These are phyloP conservation scores for Pichia sp. DNA, from an alignment of 1,139 yeast species.

Conservation along the genomic window DNA sequence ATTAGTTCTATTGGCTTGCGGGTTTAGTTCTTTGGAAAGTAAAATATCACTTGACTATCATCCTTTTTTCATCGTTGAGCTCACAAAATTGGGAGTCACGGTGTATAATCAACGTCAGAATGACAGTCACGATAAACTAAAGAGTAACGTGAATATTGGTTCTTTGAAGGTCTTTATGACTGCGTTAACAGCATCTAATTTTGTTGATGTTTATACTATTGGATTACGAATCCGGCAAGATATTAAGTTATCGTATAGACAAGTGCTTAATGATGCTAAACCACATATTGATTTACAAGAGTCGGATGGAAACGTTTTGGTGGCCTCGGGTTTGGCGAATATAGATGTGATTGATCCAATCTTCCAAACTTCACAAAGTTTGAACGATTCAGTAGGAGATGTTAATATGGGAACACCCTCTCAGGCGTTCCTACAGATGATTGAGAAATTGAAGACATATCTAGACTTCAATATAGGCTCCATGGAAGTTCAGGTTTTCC, in stretches of 20 bases:
- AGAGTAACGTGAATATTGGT: conserved; percentile 49
- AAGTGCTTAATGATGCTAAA: conserved; percentile 55
- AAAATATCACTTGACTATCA: conserved; percentile 79
- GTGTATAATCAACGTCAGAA: conserved; percentile 61
- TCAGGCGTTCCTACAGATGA: conserved; percentile 21
- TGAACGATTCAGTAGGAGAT: neutral
- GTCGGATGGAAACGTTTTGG: neutral
- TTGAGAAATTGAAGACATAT: conserved; percentile 44
- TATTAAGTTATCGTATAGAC: conserved; percentile 62
- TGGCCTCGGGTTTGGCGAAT: neutral
- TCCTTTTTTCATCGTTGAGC: conserved; percentile 59
- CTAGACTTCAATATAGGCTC: conserved; percentile 53
- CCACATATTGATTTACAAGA: conserved; percentile 3
- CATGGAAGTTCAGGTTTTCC: conserved; percentile 59
- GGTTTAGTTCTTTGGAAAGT: conserved; percentile 47
- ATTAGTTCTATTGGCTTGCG: conserved; percentile 54
- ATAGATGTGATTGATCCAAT: neutral
- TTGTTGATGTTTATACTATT: conserved; percentile 70
- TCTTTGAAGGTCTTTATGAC: conserved; percentile 62
- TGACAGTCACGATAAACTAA: conserved; percentile 52
- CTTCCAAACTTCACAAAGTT: neutral
- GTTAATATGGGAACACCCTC: conserved; percentile 23
- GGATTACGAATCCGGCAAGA: conserved; percentile 68
- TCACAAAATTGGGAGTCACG: conserved; percentile 45
- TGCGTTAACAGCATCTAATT: conserved; percentile 76